Conservation (phyloP, 2,329 filamentous ascomycete genomes). For the Apiospora pterosperma region DNA sequence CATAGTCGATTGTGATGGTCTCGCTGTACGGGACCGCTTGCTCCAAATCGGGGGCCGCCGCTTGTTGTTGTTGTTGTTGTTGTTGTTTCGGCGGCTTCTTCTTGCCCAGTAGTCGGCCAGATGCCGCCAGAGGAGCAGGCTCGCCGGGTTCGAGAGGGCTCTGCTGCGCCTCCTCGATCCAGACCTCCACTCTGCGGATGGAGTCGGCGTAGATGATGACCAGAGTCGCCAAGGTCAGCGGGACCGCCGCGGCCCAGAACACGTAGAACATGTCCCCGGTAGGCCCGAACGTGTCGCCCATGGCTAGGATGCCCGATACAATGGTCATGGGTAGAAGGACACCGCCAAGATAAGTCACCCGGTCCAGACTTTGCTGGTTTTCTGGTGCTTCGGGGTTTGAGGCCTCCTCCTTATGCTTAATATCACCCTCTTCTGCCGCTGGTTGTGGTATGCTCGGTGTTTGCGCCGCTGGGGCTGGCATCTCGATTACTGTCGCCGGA, state of each 20-base stretch:
- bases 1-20: slow-evolving; percentile 13
- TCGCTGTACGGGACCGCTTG: slow-evolving; percentile 12
- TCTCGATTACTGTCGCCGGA: slow-evolving; percentile 8
- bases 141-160: neutral
- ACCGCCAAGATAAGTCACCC: slow-evolving; percentile 47
- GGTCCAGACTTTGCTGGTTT: slow-evolving; percentile 39
- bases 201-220: slow-evolving; percentile 46
- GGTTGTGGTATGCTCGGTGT: neutral
- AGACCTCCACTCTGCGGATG: slow-evolving; percentile 42
- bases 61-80: neutral
- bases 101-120: neutral
- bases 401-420: neutral
- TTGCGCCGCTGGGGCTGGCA: slow-evolving; percentile 1
- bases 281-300: slow-evolving; percentile 42
- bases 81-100: neutral
- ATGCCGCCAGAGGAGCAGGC: neutral
- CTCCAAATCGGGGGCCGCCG: slow-evolving; percentile 12
- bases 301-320: slow-evolving; percentile 44
- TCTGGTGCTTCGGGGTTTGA: slow-evolving; percentile 16
- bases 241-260: slow-evolving; percentile 42
- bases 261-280: slow-evolving; percentile 41
- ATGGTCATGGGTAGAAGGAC: slow-evolving; percentile 45
- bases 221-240: slow-evolving; percentile 35
- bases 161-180: slow-evolving; percentile 33
- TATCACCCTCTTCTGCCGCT: neutral